A percentile compares a stretch with the other conserved stretches of the same genome.
Conservation (phyloP, 345 rosid genomes). For the Boechera retrofracta region DNA sequence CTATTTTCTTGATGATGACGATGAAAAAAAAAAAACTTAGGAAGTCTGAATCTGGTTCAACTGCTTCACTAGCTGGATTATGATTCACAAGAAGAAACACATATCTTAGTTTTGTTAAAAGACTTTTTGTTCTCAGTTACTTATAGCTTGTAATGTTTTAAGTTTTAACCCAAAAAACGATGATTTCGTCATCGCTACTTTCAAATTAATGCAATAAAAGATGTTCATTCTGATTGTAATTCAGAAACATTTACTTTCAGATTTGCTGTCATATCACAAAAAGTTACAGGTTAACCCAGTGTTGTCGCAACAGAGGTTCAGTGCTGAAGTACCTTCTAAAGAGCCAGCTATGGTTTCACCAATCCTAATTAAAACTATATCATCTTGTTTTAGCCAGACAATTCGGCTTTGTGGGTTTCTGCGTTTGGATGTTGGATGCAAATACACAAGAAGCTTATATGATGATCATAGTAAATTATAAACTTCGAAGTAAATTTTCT, state of each 20-base stretch:
- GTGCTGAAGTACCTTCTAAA: too few relatives aligned
- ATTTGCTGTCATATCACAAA: too few relatives aligned
- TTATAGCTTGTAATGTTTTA: neutral
- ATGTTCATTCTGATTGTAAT: neutral
- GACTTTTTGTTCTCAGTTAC: neutral
- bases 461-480: too few relatives aligned
- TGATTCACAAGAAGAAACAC: constrained; percentile 13
- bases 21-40: constrained; percentile 10
- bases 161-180: neutral
- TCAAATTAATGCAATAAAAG: constrained; percentile 19
- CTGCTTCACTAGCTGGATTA: neutral
- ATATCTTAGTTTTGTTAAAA: constrained; percentile 14
- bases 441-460: too few relatives aligned
- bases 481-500: too few relatives aligned
- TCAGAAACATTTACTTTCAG: neutral
- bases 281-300: too few relatives aligned
- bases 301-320: too few relatives aligned
- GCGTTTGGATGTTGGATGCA: too few relatives aligned
- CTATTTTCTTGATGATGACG: constrained; percentile 27
- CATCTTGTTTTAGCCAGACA: too few relatives aligned
- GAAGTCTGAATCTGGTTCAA: neutral
- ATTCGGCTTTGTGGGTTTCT: too few relatives aligned
- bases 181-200: neutral
- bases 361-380: too few relatives aligned
- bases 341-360: too few relatives aligned